Evolutionary conservation across 805 yeast species (phyloP).

Genomic region (Ogataea henricii): DNA sequence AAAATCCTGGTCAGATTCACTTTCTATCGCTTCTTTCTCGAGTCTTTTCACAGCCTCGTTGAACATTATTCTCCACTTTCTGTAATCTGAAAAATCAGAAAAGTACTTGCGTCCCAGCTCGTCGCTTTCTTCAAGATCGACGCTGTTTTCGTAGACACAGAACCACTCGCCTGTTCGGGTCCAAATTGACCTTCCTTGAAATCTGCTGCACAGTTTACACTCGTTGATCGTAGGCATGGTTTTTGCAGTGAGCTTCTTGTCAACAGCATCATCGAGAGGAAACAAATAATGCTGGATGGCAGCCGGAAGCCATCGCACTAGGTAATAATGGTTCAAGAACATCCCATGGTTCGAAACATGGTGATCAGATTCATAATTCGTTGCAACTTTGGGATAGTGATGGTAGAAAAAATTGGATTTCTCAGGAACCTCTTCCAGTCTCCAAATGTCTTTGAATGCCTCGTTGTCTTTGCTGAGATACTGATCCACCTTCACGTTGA

Average conservation of each 20-base stretch:
- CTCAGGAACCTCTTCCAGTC: constrained; percentile 32
- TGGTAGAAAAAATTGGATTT: constrained; percentile 32
- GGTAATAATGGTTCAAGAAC: constrained; percentile 34
- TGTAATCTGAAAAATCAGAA: constrained; percentile 25
- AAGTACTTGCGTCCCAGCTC: constrained; percentile 28
- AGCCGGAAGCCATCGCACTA: constrained; percentile 38
- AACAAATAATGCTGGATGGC: constrained; percentile 27
- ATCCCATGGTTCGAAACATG: constrained; percentile 31
- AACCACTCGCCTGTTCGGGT: constrained; percentile 35
- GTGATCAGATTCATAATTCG: constrained; percentile 35
- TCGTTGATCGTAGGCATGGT: constrained; percentile 35
- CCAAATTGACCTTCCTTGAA: constrained; percentile 32
- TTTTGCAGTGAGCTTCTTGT: constrained; percentile 31
- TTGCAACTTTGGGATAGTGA: constrained; percentile 35
- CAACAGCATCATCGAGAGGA: constrained; percentile 29
- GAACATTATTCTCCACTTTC: constrained; percentile 26
- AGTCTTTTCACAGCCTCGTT: constrained; percentile 15
- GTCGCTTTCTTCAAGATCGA: constrained; percentile 18
- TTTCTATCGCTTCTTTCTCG: constrained; percentile 21
- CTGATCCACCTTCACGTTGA: constrained; percentile 17
- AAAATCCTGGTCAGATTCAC: constrained; percentile 20
- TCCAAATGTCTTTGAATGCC: constrained; percentile 31
- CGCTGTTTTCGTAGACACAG: constrained; percentile 24
- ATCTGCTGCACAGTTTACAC: constrained; percentile 31
- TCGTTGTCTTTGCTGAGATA: constrained; percentile 32